phyloP scores from a whole-genome alignment of 2,329 filamentous ascomycete genomes.

The Neopestalotiopsis rosae region DNA sequence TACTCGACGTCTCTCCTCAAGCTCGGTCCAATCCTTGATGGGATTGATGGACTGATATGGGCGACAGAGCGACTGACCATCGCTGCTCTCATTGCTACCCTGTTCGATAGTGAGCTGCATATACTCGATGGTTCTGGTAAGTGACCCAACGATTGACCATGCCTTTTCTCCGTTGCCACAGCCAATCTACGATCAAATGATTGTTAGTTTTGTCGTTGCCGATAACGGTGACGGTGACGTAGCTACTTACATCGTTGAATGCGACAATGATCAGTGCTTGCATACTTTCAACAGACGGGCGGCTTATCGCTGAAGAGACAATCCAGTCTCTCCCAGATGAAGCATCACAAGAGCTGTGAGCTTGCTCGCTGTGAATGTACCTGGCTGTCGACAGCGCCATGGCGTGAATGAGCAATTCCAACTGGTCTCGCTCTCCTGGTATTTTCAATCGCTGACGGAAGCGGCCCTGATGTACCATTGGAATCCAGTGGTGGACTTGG shows the following conservation, averaged over 20 bases:
- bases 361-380: conserved; percentile 33
- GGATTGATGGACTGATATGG: conserved; percentile 31
- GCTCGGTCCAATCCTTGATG: conserved; percentile 38
- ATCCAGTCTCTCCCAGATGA: conserved; percentile 26
- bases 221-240: too few species aligned
- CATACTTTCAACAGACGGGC: conserved; percentile 37
- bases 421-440: conserved; percentile 24
- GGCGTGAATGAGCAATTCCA: conserved; percentile 38
- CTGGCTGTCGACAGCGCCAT: conserved; percentile 34
- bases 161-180: conserved; percentile 33
- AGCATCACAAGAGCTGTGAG: conserved; percentile 17
- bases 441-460: conserved; percentile 33
- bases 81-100: conserved; percentile 27
- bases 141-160: conserved; percentile 41
- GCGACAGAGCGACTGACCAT: conserved; percentile 28
- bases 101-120: conserved; percentile 38
- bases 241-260: conserved; percentile 38
- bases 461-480: conserved; percentile 38
- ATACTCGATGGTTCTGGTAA: conserved; percentile 42
- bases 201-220: not conserved
- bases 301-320: conserved; percentile 35
- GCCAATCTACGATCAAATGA: conserved; percentile 29
- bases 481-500: conserved; percentile 44
- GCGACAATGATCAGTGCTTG: conserved; percentile 40
- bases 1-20: conserved; percentile 36